Evolutionary conservation across 352 stramenopile genomes (phyloP).

Genomic region (Pelagophyceae sp.): DNA sequence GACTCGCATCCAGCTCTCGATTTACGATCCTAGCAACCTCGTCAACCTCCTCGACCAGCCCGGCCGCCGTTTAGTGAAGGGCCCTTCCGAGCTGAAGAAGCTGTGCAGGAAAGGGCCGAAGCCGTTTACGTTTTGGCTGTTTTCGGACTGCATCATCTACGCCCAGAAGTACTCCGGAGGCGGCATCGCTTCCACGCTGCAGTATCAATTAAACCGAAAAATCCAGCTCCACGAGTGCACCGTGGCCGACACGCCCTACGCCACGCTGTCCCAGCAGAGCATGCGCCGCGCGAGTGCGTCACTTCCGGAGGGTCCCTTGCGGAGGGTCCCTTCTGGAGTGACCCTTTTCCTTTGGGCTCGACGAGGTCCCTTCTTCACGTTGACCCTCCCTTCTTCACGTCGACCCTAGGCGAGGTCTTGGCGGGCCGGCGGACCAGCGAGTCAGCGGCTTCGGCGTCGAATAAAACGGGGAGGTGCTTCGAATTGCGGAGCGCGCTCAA

Average conservation of each 20-base stretch:
- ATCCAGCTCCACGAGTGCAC: conserved; percentile 21
- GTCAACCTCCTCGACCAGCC: conserved; percentile 11
- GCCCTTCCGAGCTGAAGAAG: conserved; percentile 20
- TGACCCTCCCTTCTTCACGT: too few species aligned
- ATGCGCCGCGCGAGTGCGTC: too few species aligned
- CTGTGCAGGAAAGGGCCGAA: conserved; percentile 27
- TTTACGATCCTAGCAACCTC: not conserved
- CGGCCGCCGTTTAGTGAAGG: not conserved
- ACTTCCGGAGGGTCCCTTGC: too few species aligned
- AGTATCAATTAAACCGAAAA: conserved; percentile 22
- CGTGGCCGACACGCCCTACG: conserved; percentile 20
- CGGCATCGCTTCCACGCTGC: not conserved
- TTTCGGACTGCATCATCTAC: conserved; percentile 36
- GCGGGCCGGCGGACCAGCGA: conserved; percentile 12
- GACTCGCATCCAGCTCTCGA: not conserved
- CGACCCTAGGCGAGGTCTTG: too few species aligned
- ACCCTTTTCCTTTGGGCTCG: too few species aligned
- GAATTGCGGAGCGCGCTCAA: conserved; percentile 20
- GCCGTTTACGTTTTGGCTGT: conserved; percentile 38
- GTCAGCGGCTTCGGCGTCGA: conserved; percentile 8
- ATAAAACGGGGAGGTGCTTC: not conserved
- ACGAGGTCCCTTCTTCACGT: too few species aligned
- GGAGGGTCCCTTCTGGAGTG: too few species aligned
- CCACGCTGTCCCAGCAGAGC: not conserved
- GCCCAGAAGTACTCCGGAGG: conserved; percentile 24